A percentile compares a stretch with the other conserved stretches of the same genome.
Conservation (phyloP, 805 yeast species). For the Starmerella ratchasimensis region DNA sequence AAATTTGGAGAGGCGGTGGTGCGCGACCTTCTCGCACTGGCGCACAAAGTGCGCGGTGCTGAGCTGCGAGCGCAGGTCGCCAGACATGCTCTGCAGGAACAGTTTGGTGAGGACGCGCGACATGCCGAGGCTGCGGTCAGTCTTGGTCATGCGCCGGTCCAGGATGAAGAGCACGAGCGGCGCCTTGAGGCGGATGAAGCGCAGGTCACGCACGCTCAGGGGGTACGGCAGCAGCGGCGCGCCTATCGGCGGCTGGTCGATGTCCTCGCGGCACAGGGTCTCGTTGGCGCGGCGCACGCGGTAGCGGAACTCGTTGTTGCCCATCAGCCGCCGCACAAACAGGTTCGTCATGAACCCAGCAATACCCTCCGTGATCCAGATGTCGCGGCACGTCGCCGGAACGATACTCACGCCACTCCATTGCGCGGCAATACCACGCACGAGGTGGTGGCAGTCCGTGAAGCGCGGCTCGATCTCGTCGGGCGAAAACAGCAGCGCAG, state of each 20-base stretch:
- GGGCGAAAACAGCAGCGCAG: conserved; percentile 54
- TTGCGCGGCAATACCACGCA: conserved; percentile 66
- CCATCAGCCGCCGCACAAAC: conserved; percentile 59
- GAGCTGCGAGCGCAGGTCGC: conserved; percentile 65
- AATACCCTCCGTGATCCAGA: conserved; percentile 84
- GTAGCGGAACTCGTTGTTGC: conserved; percentile 67
- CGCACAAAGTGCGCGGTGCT: conserved; percentile 78
- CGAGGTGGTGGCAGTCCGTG: conserved; percentile 48
- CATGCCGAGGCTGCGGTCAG: conserved; percentile 86
- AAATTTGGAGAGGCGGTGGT: conserved; percentile 65
- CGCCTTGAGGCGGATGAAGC: conserved; percentile 62
- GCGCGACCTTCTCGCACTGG: conserved; percentile 89
- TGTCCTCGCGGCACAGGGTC: conserved; percentile 54
- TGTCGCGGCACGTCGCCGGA: conserved; percentile 61
- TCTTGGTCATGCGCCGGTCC: conserved; percentile 87
- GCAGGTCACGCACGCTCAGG: conserved; percentile 44
- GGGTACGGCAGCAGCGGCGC: conserved; percentile 55
- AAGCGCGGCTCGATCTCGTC: conserved; percentile 68
- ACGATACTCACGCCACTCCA: conserved; percentile 90
- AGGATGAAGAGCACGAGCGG: conserved; percentile 74
- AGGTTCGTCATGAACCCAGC: conserved; percentile 69
- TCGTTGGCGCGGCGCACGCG: conserved; percentile 53
- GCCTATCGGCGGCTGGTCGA: conserved; percentile 72
- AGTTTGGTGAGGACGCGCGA: conserved; percentile 83
- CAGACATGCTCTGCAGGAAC: conserved; percentile 88